A percentile compares a stretch with the other conserved stretches of the same genome.
phyloP scores from a whole-genome alignment of 108 stramenopile species.

The Nannochloropsis gaditana region DNA sequence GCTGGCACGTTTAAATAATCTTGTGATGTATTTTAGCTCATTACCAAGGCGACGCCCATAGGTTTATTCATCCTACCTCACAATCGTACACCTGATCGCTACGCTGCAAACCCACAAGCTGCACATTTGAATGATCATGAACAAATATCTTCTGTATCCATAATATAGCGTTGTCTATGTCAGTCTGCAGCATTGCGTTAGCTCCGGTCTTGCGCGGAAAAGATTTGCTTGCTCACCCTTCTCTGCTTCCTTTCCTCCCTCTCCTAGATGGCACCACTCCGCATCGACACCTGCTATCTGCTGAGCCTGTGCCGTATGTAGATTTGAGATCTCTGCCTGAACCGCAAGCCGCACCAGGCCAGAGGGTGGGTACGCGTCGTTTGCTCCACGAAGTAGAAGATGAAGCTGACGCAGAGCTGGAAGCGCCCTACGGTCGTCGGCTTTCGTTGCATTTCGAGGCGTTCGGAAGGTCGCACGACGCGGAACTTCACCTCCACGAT shows the following conservation, averaged over 20 bases:
- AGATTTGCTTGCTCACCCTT: neutral
- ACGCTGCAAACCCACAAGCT: too few species aligned
- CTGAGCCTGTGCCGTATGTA: neutral
- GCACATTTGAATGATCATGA: too few species aligned
- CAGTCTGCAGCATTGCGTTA: too few species aligned
- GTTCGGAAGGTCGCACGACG: neutral
- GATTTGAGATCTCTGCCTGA: neutral
- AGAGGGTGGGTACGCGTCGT: neutral
- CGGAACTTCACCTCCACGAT: neutral
- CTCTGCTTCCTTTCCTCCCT: neutral
- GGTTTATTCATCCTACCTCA: too few species aligned
- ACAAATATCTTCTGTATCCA: too few species aligned
- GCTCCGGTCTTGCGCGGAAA: neutral
- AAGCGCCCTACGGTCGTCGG: neutral
- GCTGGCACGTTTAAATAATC: too few species aligned
- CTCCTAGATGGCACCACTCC: neutral
- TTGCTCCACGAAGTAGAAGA: neutral
- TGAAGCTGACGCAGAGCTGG: neutral
- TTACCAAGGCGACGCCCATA: too few species aligned
- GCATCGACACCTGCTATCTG: neutral
- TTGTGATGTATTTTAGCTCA: too few species aligned
- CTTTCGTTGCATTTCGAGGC: conserved; percentile 4
- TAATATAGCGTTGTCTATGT: too few species aligned
- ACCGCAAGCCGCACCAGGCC: neutral
- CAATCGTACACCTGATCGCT: too few species aligned